Conservation (phyloP, 2,329 filamentous ascomycete genomes). For the Bipolaris victoriae region DNA sequence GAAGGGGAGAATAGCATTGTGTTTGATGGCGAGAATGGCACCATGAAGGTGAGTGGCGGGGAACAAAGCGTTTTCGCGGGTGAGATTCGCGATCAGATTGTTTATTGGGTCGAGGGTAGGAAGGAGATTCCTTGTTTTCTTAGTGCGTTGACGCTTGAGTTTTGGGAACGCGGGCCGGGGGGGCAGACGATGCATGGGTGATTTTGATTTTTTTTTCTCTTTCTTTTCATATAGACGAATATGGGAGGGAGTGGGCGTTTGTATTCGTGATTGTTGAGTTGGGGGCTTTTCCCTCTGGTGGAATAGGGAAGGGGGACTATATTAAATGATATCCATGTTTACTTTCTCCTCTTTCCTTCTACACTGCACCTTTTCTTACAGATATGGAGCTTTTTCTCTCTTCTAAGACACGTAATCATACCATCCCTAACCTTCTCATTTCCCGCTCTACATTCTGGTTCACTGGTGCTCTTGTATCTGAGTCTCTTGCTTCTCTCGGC, state of each 20-base stretch:
- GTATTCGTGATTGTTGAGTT: too few relatives aligned
- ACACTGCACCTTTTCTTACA: background rate
- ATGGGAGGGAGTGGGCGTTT: too few relatives aligned
- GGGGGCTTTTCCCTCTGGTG: too few relatives aligned
- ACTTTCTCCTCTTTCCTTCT: background rate
- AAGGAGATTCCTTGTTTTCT: constrained; percentile 94
- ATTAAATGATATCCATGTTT: background rate
- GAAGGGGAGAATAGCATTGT: constrained; percentile 68
- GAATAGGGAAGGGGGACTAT: too few relatives aligned
- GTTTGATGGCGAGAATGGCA: constrained; percentile 91
- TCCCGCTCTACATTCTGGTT: constrained; percentile 24
- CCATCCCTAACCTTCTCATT: constrained; percentile 35
- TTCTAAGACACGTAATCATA: constrained; percentile 7
- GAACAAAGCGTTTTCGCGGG: constrained; percentile 84
- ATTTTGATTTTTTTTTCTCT: background rate
- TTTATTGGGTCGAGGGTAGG: constrained; percentile 94
- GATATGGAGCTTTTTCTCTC: too few relatives aligned
- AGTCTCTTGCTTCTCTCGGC: constrained; percentile 1
- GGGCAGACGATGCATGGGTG: constrained; percentile 29
- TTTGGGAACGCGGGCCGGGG: constrained; percentile 71
- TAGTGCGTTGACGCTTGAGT: constrained; percentile 88
- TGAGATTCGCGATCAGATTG: constrained; percentile 83
- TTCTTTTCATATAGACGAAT: too few relatives aligned
- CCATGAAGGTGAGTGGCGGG: constrained; percentile 96
- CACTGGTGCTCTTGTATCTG: background rate